Evolutionary conservation across 2,329 filamentous ascomycete species (phyloP).

Genomic region (Ramichloridium luteum): DNA sequence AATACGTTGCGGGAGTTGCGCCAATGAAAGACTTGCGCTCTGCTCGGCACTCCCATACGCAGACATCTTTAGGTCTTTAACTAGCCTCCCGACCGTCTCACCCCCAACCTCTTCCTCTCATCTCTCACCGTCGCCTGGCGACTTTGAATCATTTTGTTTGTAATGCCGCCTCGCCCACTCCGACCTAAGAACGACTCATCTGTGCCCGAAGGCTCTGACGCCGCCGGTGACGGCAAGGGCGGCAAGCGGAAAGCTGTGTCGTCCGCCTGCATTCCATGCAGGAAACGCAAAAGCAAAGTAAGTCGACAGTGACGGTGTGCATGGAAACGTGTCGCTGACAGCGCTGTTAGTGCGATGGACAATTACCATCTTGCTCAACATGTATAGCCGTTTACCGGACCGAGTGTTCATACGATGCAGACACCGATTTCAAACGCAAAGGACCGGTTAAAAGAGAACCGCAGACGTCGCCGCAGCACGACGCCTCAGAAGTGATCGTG

Average conservation of each 20-base stretch:
- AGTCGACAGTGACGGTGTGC: too few species aligned
- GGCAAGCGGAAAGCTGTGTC: slow-evolving; percentile 27
- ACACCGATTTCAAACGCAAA: slow-evolving; percentile 36
- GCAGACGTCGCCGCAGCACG: slow-evolving; percentile 25
- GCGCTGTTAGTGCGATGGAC: slow-evolving; percentile 36
- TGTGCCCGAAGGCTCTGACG: slow-evolving; percentile 13
- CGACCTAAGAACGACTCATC: slow-evolving; percentile 22
- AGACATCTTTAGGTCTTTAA: slow-evolving; percentile 4
- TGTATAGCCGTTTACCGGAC: slow-evolving; percentile 40
- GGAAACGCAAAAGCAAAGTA: slow-evolving; percentile 40
- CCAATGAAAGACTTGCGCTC: too few species aligned
- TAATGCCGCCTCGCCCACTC: slow-evolving; percentile 23
- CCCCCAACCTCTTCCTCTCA: slow-evolving; percentile 1
- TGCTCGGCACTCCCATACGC: slow-evolving; percentile 1
- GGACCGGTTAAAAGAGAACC: slow-evolving; percentile 31
- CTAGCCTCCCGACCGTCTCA: slow-evolving; percentile 4
- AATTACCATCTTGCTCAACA: slow-evolving; percentile 37
- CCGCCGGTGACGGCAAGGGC: slow-evolving; percentile 17
- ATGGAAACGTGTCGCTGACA: too few species aligned
- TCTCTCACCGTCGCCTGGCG: slow-evolving; percentile 4
- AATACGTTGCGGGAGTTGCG: too few species aligned
- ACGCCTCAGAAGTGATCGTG: slow-evolving; percentile 30
- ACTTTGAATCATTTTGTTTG: slow-evolving; percentile 3
- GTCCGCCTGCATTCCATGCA: slow-evolving; percentile 37
- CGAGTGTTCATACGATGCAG: slow-evolving; percentile 38